These are phyloP conservation scores for Aspergillus ustus DNA, from an alignment of 2,329 filamentous ascomycete genomes.

Conservation along the genomic window DNA sequence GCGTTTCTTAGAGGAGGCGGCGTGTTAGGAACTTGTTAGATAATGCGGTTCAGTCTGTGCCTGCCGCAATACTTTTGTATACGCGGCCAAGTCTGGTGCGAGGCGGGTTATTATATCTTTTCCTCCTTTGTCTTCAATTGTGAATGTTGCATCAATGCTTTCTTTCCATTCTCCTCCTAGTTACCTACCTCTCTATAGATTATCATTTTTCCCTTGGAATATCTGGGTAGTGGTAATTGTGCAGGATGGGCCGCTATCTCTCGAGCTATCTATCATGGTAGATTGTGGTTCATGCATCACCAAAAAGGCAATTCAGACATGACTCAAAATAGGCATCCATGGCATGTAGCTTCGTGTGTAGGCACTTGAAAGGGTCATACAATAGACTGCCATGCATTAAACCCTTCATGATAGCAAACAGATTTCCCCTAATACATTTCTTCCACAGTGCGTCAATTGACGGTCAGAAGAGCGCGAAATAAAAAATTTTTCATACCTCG, in stretches of 20 bases:
- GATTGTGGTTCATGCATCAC: no score
- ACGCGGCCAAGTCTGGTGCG: neutral
- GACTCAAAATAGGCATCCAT: no score
- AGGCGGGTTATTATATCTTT: neutral
- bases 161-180: neutral
- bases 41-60: neutral
- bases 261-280: no score
- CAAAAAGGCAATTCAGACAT: no score
- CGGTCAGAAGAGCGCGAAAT: neutral
- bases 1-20: neutral
- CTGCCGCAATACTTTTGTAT: neutral
- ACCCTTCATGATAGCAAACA: no score
- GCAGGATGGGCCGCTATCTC: no score
- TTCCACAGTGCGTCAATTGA: no score
- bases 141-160: constrained; percentile 7
- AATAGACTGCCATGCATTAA: no score
- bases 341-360: no score
- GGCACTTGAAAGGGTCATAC: no score
- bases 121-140: constrained; percentile 8
- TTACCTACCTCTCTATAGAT: neutral
- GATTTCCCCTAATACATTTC: no score
- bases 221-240: neutral
- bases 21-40: neutral
- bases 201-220: neutral
- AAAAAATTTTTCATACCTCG: neutral